Percentiles rank a stretch among this genome's conserved stretches.
Conservation (phyloP, 768 basidiomycete species). For the Boletus rufocinnamomeus region DNA sequence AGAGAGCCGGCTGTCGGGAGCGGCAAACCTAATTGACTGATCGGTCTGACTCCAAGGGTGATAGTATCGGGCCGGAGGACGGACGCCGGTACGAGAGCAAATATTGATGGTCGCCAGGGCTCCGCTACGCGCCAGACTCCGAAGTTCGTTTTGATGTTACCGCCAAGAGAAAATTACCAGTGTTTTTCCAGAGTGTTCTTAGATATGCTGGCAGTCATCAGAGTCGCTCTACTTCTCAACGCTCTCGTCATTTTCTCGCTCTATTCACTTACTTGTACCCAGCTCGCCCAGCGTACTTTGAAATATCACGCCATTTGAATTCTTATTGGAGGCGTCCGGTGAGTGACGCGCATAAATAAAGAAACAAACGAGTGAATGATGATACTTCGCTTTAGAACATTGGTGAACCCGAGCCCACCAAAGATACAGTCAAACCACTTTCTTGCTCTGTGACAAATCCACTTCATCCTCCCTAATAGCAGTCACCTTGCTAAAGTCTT, state of each 20-base stretch:
- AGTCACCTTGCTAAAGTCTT: slow-evolving; percentile 63
- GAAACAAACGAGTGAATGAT: too few relatives aligned
- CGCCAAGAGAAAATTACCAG: background rate
- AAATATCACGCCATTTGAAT: background rate
- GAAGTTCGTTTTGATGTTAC: background rate
- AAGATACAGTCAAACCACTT: slow-evolving; percentile 9
- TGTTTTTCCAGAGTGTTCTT: background rate
- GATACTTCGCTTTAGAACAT: background rate
- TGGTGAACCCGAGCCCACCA: background rate
- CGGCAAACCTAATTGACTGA: too few relatives aligned
- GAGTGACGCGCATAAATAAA: background rate
- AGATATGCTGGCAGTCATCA: background rate
- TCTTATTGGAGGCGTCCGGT: background rate
- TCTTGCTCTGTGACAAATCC: slow-evolving; percentile 13
- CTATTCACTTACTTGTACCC: too few relatives aligned
- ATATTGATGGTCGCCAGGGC: too few relatives aligned
- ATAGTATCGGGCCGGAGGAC: background rate
- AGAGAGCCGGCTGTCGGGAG: background rate
- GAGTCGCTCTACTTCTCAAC: background rate
- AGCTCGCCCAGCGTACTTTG: too few relatives aligned
- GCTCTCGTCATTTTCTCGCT: background rate
- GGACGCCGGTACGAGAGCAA: background rate
- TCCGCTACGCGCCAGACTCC: background rate
- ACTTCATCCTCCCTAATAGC: slow-evolving; percentile 60
- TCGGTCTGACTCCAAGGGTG: background rate